Conservation (phyloP, 169 alveolate species). For the Plasmodium gonderi region DNA sequence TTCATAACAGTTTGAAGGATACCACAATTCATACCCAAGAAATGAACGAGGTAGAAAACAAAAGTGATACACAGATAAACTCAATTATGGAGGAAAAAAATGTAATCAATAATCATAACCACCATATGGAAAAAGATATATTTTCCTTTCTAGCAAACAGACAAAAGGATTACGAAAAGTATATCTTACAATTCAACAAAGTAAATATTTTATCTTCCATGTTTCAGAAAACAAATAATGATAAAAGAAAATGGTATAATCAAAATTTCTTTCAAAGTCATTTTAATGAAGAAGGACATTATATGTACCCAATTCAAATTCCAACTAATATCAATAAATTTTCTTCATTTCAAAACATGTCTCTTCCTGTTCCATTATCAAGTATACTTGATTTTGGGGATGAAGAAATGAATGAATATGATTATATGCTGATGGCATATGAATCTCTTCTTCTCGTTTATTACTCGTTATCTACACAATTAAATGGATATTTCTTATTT, state of each 20-base stretch:
- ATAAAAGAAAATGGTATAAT: neutral
- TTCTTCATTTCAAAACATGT: conserved; percentile 6
- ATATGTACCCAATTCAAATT: conserved; percentile 34
- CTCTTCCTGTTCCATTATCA: neutral
- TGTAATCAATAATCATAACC: neutral
- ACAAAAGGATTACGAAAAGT: conserved; percentile 61
- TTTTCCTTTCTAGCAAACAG: conserved; percentile 41
- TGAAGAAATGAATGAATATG: conserved; percentile 34
- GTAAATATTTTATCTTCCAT: conserved; percentile 5
- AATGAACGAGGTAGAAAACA: neutral
- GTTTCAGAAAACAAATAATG: neutral
- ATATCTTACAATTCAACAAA: conserved; percentile 34
- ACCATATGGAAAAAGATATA: conserved; percentile 19
- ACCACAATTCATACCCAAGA: neutral
- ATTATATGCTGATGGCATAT: conserved; percentile 45
- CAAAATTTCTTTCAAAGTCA: conserved; percentile 32
- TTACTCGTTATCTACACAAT: conserved; percentile 41
- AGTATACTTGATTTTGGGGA: conserved; percentile 29
- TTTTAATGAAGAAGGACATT: conserved; percentile 69
- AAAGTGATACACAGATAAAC: neutral
- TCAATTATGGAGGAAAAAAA: neutral
- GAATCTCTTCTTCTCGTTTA: conserved; percentile 66
- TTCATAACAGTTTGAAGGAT: no score
- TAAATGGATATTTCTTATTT: conserved; percentile 33
- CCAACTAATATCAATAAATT: conserved; percentile 39